Percentiles rank a stretch among this genome's conserved stretches.
Evolutionary conservation across 805 yeast genomes (phyloP).

Genomic region (Starmerella sp.): DNA sequence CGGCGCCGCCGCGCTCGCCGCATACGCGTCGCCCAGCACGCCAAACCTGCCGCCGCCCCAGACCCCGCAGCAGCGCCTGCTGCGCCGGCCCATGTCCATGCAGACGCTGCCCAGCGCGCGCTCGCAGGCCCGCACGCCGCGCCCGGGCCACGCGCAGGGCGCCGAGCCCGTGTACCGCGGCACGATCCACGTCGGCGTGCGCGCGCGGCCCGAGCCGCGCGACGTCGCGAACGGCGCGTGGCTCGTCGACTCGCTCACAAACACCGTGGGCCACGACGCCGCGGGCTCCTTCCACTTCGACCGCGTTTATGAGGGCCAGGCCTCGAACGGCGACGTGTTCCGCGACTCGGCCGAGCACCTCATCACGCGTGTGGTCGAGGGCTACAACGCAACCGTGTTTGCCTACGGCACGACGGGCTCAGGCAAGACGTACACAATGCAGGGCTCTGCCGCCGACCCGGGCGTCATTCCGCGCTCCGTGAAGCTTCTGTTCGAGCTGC

Average conservation of each 20-base stretch:
- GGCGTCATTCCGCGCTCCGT: conserved; percentile 67
- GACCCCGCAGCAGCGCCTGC: conserved; percentile 16
- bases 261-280: conserved; percentile 16
- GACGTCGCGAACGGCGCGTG: conserved; percentile 2
- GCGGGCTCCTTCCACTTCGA: conserved; percentile 66
- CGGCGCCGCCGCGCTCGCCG: neutral
- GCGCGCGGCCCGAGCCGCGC: conserved; percentile 52
- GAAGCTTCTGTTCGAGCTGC: conserved; percentile 40
- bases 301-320: conserved; percentile 54
- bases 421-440: conserved; percentile 83
- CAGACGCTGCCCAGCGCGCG: conserved; percentile 16
- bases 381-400: conserved; percentile 78
- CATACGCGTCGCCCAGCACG: conserved; percentile 2
- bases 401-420: conserved; percentile 95
- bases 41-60: conserved; percentile 8
- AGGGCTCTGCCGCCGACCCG: conserved; percentile 47
- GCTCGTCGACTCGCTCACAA: conserved; percentile 6
- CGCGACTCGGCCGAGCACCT: conserved; percentile 41
- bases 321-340: conserved; percentile 52
- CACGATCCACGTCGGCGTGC: conserved; percentile 59
- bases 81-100: conserved; percentile 23
- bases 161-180: conserved; percentile 41
- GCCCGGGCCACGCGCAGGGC: neutral
- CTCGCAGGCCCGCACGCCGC: conserved; percentile 15
- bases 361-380: conserved; percentile 49